Conservation (phyloP, 2,329 filamentous ascomycete species). For the Aureobasidium sp. region DNA sequence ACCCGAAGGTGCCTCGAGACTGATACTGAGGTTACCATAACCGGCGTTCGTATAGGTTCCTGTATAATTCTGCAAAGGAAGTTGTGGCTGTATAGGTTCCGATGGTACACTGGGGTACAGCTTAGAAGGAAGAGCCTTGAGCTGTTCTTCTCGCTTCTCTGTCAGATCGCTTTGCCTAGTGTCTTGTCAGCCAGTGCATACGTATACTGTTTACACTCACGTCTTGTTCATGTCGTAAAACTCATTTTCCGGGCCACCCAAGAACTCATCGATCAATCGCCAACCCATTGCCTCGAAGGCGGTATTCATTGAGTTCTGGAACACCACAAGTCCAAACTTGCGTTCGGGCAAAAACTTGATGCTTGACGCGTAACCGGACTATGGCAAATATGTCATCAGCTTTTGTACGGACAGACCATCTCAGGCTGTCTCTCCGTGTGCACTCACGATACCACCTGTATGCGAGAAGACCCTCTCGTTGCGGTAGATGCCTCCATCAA, state of each 20-base stretch:
- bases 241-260: constrained; percentile 6
- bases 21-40: constrained; percentile 12
- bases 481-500: constrained; percentile 32
- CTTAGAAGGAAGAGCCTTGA: not conserved
- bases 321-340: constrained; percentile 33
- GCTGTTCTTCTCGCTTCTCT: not conserved
- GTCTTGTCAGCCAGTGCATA: not conserved
- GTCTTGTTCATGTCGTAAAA: constrained; percentile 12
- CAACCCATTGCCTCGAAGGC: constrained; percentile 10
- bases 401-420: too few species aligned
- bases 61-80: constrained; percentile 9
- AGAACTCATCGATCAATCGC: constrained; percentile 14
- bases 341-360: constrained; percentile 38
- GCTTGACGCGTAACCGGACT: constrained; percentile 37
- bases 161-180: not conserved
- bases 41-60: constrained; percentile 14
- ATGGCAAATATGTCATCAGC: too few species aligned
- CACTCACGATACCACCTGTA: constrained; percentile 36
- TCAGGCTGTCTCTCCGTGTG: too few species aligned
- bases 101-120: constrained; percentile 10
- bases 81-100: constrained; percentile 3
- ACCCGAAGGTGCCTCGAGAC: not conserved
- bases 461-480: constrained; percentile 38
- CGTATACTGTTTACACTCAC: not conserved
- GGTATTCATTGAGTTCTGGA: constrained; percentile 17